phyloP scores from a whole-genome alignment of 169 alveolate genomes.

The Plasmodium gallinaceum region DNA sequence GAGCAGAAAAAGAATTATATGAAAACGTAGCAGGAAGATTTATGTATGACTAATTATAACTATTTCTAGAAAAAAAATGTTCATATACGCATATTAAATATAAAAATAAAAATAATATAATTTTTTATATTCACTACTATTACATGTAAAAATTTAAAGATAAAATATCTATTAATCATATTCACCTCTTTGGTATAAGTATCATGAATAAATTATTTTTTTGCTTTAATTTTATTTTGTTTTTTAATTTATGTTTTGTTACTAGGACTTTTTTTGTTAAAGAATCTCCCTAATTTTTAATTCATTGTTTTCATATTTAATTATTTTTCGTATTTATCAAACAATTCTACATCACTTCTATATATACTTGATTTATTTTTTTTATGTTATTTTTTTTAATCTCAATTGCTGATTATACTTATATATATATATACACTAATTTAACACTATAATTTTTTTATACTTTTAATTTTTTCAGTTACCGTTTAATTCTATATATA shows the following conservation, averaged over 20 bases:
- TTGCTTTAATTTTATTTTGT: not conserved
- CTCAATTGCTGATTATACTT: too few species aligned
- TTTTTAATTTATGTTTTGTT: constrained; percentile 12
- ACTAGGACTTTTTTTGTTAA: not conserved
- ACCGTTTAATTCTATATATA: too few species aligned
- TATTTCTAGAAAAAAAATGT: too few species aligned
- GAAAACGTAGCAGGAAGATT: constrained; percentile 75
- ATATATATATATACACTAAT: too few species aligned
- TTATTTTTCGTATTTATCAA: not conserved
- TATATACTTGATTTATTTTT: too few species aligned
- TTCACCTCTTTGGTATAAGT: not conserved
- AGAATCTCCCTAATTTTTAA: not conserved
- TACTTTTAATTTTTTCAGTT: not conserved
- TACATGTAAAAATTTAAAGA: too few species aligned
- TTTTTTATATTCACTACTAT: too few species aligned
- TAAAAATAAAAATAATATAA: too few species aligned
- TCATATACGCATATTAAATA: too few species aligned
- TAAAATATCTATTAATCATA: too few species aligned
- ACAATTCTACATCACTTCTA: not conserved
- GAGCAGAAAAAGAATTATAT: constrained; percentile 71
- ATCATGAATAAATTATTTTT: not conserved
- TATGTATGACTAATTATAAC: constrained; percentile 38
- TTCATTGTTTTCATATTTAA: not conserved
- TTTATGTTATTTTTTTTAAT: not conserved
- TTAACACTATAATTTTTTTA: not conserved